These are phyloP conservation scores for Trifolium dubium DNA, from an alignment of 306 rosid genomes.

Conservation along the genomic window DNA sequence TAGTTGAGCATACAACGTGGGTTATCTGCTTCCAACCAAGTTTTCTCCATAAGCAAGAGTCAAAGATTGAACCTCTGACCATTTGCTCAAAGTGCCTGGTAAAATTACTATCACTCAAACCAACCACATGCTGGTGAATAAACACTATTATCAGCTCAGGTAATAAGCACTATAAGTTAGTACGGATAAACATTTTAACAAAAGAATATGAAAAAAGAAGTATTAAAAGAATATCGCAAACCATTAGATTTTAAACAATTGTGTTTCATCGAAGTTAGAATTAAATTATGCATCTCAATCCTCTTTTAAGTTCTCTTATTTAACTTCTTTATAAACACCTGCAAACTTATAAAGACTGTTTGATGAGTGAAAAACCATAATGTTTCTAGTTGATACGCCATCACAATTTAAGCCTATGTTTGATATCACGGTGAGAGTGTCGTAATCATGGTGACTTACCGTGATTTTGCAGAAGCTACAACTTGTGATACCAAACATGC, in stretches of 20 bases:
- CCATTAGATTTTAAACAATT: neutral
- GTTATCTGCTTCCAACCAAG: neutral
- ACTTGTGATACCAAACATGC: no score
- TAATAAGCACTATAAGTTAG: neutral
- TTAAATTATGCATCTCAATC: neutral
- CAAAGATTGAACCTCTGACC: neutral
- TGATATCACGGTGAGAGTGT: no score
- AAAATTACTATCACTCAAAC: neutral
- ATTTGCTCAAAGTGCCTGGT: neutral
- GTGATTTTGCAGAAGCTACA: no score
- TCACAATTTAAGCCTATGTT: neutral
- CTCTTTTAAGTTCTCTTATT: neutral
- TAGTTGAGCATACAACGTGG: neutral
- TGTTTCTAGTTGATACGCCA: neutral
- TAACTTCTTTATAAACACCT: neutral
- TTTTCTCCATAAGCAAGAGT: neutral
- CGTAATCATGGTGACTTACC: no score
- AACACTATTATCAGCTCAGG: conserved; percentile 8
- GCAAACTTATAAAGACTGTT: neutral
- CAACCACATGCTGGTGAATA: conserved; percentile 2
- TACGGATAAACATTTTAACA: neutral
- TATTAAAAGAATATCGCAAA: neutral
- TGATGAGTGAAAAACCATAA: neutral
- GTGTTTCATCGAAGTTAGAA: neutral
- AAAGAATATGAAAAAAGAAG: neutral